These are phyloP conservation scores for Seiridium unicorne DNA, from an alignment of 2,329 filamentous ascomycete species.

Conservation along the genomic window DNA sequence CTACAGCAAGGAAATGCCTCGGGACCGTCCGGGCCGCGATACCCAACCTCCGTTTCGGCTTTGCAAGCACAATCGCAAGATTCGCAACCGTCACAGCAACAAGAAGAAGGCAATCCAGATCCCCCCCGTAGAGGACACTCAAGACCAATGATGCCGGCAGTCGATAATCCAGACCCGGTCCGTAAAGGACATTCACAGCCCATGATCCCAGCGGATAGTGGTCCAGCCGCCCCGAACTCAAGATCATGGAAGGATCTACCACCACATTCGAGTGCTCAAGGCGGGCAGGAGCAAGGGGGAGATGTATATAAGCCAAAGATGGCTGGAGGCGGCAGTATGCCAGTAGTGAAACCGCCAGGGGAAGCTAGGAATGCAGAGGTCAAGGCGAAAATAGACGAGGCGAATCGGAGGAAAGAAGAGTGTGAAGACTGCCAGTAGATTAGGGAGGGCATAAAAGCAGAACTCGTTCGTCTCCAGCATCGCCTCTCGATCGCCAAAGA, in stretches of 20 bases:
- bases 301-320: neutral
- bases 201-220: neutral
- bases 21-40: neutral
- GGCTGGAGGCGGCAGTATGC: conserved; percentile 3
- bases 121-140: too few species aligned
- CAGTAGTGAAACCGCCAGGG: neutral
- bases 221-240: neutral
- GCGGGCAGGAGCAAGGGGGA: neutral
- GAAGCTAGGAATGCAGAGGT: neutral
- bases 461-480: too few species aligned
- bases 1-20: neutral
- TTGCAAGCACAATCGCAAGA: neutral
- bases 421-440: conserved; percentile 35
- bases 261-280: too few species aligned
- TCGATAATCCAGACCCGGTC: neutral
- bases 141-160: too few species aligned
- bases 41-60: neutral
- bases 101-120: neutral
- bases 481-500: too few species aligned
- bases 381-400: neutral
- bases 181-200: conserved; percentile 7
- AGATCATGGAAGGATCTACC: neutral
- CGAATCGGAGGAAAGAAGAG: conserved; percentile 10
- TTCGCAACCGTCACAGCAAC: too few species aligned
- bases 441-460: too few species aligned